Evolutionary conservation across 495 filamentous ascomycete species (phyloP).

Genomic region (Aspergillus kassunensis): DNA sequence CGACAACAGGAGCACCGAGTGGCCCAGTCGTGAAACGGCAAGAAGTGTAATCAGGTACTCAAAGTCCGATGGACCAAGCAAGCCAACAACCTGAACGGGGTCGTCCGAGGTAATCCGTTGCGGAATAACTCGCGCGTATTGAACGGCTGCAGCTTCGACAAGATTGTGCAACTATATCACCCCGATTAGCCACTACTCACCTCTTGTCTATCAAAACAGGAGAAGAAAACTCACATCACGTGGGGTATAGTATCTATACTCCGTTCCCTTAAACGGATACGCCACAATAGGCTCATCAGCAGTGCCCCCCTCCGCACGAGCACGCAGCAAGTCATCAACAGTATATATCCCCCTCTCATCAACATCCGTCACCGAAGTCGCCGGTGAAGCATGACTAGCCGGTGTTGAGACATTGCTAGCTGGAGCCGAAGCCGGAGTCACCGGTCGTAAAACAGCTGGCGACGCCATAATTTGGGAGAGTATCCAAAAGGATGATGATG

Average conservation of each 20-base stretch:
- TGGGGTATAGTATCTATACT: slow-evolving; percentile 35
- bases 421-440: background rate
- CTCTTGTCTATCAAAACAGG: background rate
- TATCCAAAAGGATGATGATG: background rate
- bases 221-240: slow-evolving; percentile 15
- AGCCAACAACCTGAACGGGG: slow-evolving; percentile 36
- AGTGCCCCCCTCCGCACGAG: slow-evolving; percentile 18
- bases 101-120: slow-evolving; percentile 24
- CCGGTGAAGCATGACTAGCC: background rate
- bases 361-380: slow-evolving; percentile 9
- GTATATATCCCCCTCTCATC: slow-evolving; percentile 18
- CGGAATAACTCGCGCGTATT: slow-evolving; percentile 19
- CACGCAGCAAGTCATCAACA: slow-evolving; percentile 28
- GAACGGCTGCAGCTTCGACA: slow-evolving; percentile 28
- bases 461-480: background rate
- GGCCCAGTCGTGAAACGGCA: slow-evolving; percentile 41
- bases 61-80: slow-evolving; percentile 41
- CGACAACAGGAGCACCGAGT: slow-evolving; percentile 44
- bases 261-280: slow-evolving; percentile 25
- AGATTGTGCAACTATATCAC: slow-evolving; percentile 24
- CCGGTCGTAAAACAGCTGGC: background rate
- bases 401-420: background rate
- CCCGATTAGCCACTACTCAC: background rate
- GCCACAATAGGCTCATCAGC: slow-evolving; percentile 29
- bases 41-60: slow-evolving; percentile 42